Evolutionary conservation across 495 filamentous ascomycete genomes (phyloP), one percentile per base, ranked within the genome.

Genomic region (Penicillium desertorum): DNA sequence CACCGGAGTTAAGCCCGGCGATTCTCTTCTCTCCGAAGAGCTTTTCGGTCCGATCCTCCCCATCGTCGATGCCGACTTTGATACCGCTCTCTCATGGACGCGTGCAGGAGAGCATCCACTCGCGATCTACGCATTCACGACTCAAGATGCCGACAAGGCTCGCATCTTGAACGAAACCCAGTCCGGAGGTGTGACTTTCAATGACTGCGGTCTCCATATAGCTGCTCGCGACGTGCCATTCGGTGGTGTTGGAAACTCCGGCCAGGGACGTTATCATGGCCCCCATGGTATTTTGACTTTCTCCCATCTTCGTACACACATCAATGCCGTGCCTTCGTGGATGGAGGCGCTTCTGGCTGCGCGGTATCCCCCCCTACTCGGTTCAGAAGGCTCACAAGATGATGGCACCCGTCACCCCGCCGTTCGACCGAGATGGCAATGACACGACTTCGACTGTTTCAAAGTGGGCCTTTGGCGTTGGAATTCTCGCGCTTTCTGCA

Each of bases 41-140:
- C 82, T 86, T 34, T 97, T 96, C 67, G 92, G 91, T 3, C 90
- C 92, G 1, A 80, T 96, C 46, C 86, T 92, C 41, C 83, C 89
- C 47, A 79, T 95, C 49, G 69, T 90, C 14, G 80, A 86, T 5
- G 83, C 89, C 42, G 71, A 83, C 36, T 78, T 93, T 4, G 85
- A 92, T 59, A 80, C 89, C 37, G 90, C 89, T 27, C 85, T 94
- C 64, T 74, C 73, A 41, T 79, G 86, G 49, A 86, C 87, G 25
- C 85, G 87, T 52, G 62, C 68, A 43, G 82, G 91, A 9, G 82
- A 90, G 60, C 11, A 88, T 84, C 17, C 79, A 0, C 62, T 96
- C 14, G 83, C 82, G 5, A 74, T 95, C 39, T 92, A 90, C 62
- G 76, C 86, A 4, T 96, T 96, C 71, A 89, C 89, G n/a, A 78